Conservation (phyloP, 805 yeast genomes). For the Wickerhamiella musiphila region DNA sequence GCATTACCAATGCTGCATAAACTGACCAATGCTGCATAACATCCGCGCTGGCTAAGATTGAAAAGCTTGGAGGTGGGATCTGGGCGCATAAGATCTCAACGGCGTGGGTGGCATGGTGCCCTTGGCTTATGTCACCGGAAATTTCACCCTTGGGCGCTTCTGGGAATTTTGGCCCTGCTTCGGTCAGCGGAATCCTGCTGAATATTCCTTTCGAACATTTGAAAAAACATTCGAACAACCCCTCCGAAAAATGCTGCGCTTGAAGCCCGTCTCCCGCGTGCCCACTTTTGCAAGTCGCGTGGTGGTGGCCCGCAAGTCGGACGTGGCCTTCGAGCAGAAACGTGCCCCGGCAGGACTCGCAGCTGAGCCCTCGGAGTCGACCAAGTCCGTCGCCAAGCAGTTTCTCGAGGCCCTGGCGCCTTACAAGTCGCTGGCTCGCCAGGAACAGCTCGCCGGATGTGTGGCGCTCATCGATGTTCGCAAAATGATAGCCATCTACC, state of each 20-base stretch:
- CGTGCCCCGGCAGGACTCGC: neutral
- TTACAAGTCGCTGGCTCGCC: slow-evolving; percentile 1
- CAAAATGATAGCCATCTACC: slow-evolving; percentile 13
- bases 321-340: neutral
- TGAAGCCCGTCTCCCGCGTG: slow-evolving; percentile 1
- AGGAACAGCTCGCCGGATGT: slow-evolving; percentile 9
- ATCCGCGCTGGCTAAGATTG: no score
- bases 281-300: slow-evolving; percentile 1
- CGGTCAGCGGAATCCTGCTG: no score
- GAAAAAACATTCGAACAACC: no score
- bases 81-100: no score
- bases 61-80: no score
- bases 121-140: no score
- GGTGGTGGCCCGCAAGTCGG: slow-evolving; percentile 1
- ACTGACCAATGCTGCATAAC: no score
- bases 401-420: slow-evolving; percentile 1
- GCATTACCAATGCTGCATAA: no score
- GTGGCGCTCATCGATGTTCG: slow-evolving; percentile 11
- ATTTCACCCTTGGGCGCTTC: no score
- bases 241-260: neutral
- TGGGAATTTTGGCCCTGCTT: no score
- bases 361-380: neutral
- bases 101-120: no score
- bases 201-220: no score
- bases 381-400: neutral